Conservation (phyloP, 768 basidiomycete genomes). For the Cystobasidium ongulense region DNA sequence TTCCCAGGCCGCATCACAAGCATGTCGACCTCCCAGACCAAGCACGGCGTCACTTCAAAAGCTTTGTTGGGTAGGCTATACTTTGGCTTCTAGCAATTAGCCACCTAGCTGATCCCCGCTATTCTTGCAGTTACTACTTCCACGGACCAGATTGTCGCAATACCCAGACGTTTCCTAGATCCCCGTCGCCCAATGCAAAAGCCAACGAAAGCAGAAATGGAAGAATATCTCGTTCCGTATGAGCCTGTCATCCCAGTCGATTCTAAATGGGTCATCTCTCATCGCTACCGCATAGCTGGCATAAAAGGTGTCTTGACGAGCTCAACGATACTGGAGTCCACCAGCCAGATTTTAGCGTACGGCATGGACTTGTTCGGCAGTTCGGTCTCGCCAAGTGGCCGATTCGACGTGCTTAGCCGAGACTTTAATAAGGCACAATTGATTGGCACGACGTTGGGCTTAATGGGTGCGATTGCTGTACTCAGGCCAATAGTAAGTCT, state of each 20-base stretch:
- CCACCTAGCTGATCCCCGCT: conserved; percentile 13
- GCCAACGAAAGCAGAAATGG: conserved; percentile 65
- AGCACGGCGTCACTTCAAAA: conserved; percentile 76
- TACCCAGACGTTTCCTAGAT: conserved; percentile 66
- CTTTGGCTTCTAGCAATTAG: no score
- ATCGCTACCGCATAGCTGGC: conserved; percentile 53
- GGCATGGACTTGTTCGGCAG: conserved; percentile 86
- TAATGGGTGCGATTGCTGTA: conserved; percentile 44
- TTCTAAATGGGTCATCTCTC: conserved; percentile 53
- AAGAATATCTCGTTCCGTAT: conserved; percentile 78
- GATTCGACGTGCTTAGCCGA: conserved; percentile 85
- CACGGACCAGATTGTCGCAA: conserved; percentile 63
- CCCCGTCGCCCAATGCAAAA: conserved; percentile 74
- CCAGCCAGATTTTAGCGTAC: conserved; percentile 73
- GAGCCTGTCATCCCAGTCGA: conserved; percentile 71
- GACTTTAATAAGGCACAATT: conserved; percentile 89
- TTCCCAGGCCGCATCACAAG: conserved; percentile 63
- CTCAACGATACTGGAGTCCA: conserved; percentile 81
- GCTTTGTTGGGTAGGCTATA: conserved; percentile 68
- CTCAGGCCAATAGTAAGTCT: conserved; percentile 22
- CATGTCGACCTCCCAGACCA: conserved; percentile 67
- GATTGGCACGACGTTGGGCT: conserved; percentile 65
- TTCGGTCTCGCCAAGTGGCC: conserved; percentile 72
- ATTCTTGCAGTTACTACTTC: conserved; percentile 60
- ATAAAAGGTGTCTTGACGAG: conserved; percentile 64